Percentiles rank a stretch among this genome's conserved stretches.
Evolutionary conservation across 2,329 filamentous ascomycete genomes (phyloP).

Genomic region (Xylaria polymorpha): DNA sequence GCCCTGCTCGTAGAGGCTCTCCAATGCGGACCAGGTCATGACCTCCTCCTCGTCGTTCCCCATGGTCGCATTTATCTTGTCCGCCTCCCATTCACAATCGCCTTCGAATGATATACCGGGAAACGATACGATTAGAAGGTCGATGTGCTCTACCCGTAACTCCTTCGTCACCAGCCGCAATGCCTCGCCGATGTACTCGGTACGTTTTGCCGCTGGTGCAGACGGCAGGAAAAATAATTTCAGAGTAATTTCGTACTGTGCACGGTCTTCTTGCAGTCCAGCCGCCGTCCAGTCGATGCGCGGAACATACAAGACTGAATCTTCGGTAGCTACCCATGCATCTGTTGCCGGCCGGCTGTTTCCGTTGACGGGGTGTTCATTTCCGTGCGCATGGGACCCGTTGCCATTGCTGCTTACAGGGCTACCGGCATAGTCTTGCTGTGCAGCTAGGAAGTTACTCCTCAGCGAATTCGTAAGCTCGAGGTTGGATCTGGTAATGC

Average conservation of each 20-base stretch:
- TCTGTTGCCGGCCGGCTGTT: slow-evolving; percentile 50
- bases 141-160: slow-evolving; percentile 78
- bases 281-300: slow-evolving; percentile 77
- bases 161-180: slow-evolving; percentile 83
- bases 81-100: slow-evolving; percentile 83
- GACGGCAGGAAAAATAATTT: slow-evolving; percentile 93
- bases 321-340: slow-evolving; percentile 76
- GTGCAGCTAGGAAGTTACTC: slow-evolving; percentile 81
- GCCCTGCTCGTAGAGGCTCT: slow-evolving; percentile 77
- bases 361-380: slow-evolving; percentile 47
- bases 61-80: slow-evolving; percentile 69
- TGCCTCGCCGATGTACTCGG: slow-evolving; percentile 79
- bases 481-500: slow-evolving; percentile 86
- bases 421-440: slow-evolving; percentile 65
- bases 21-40: slow-evolving; percentile 77
- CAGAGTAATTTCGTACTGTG: slow-evolving; percentile 92
- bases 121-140: slow-evolving; percentile 92
- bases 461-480: slow-evolving; percentile 91
- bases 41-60: slow-evolving; percentile 75
- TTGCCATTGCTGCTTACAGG: slow-evolving; percentile 44
- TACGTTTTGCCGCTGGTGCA: slow-evolving; percentile 72
- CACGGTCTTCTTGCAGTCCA: slow-evolving; percentile 81
- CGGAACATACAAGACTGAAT: slow-evolving; percentile 77
- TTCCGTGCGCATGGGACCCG: slow-evolving; percentile 44
- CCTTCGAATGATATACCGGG: slow-evolving; percentile 94